Base-by-base conservation (phyloP, 805 yeast genomes). In the Aciculoconidium aculeatum region DNA sequence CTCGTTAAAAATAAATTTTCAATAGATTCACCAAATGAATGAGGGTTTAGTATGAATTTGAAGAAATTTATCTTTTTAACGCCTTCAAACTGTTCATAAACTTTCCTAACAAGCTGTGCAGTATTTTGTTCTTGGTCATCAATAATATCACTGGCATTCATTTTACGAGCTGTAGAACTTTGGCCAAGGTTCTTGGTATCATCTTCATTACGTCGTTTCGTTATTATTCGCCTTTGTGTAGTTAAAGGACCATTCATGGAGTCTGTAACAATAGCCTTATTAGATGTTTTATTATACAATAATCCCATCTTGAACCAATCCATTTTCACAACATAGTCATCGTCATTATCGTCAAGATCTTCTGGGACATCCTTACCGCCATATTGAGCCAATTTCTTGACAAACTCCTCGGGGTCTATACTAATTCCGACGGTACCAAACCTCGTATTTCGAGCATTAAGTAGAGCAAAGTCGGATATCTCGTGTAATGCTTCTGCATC, bases 1-100 rank as follows among this genome's bases (percentile, higher is more conserved):
- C 95, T 81, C 0, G 84, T 69, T 45, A 78, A 83, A 45, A 88
- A 88, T 44, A 90, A 55, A 47, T 85, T 86, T 51, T 90, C 96
- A 2, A 88, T 77, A 1, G 87, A 72, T 49, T 80, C 87, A 1
- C 81, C 64, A 53, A 80, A 88, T 5, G 90, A 79, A 10, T 57
- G 37, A 1, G 96, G 95, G 49, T 90, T 77, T 11, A 88, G 61
- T 28, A 84, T 70, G 41, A 82, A 78, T 37, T 66, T 61, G 46
- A 74, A 84, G 25, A 87, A 59, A 31, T 74, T 73, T 6, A 86
- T 63, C n/a, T n/a, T n/a, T n/a, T n/a, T n/a, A 11, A 31, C 17
- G 6, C 63, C 64, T 11, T 42, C 40, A 24, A 75, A 55, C 3
- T 58, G 49, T 24, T 55, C 53, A 49, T 59, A 81, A 23, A 80